Evolutionary conservation across 805 yeast genomes (phyloP).

Genomic region (Scheffersomyces amazonensis): DNA sequence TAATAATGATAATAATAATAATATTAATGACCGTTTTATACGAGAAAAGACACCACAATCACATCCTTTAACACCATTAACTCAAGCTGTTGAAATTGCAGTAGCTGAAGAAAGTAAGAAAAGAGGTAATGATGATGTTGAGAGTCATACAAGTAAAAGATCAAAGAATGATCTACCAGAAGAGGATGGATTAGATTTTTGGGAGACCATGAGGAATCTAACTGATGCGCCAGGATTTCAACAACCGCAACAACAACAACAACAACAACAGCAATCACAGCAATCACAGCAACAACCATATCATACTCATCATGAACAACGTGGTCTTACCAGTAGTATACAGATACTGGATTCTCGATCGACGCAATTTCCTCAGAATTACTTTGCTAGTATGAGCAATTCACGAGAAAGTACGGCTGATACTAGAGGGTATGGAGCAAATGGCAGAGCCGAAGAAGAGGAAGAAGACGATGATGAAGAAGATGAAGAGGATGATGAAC

Average conservation of each 20-base stretch:
- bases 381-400: constrained; percentile 12
- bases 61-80: constrained; percentile 32
- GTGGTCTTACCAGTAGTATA: constrained; percentile 1
- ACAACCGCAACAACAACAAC: constrained; percentile 7
- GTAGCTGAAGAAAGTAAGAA: constrained; percentile 19
- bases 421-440: background rate
- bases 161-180: constrained; percentile 18
- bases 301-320: background rate
- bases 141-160: constrained; percentile 5
- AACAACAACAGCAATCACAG: constrained; percentile 1
- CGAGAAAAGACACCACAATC: constrained; percentile 5
- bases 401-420: constrained; percentile 1
- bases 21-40: background rate
- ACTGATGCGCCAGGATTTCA: constrained; percentile 25
- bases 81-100: constrained; percentile 40
- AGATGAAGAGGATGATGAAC: constrained; percentile 3
- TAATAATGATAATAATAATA: background rate
- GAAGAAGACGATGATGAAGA: constrained; percentile 7
- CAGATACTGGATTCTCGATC: constrained; percentile 54
- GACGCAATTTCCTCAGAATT: constrained; percentile 53
- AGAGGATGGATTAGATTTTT: constrained; percentile 66
- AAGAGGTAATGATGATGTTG: constrained; percentile 5
- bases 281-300: background rate
- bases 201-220: constrained; percentile 65
- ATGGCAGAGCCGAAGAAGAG: background rate